phyloP scores from a whole-genome alignment of 176 grass and related monocot genomes.

The Stipa capillata region DNA sequence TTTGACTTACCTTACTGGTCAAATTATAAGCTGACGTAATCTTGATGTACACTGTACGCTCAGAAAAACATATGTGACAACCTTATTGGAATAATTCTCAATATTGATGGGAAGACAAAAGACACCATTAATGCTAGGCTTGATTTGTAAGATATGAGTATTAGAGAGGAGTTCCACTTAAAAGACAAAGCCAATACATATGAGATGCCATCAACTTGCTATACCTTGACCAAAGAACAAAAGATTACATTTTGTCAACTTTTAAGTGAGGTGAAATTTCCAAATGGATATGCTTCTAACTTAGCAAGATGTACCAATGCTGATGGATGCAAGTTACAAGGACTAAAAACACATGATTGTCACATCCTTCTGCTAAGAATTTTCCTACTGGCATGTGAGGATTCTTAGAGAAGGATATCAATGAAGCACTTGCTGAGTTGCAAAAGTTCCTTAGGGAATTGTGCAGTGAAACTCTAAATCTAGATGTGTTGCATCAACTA shows the following conservation, averaged over 20 bases:
- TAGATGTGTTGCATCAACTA: neutral
- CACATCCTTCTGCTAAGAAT: neutral
- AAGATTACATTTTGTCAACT: neutral
- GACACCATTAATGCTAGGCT: too few species aligned
- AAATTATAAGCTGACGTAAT: neutral
- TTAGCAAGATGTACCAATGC: too few species aligned
- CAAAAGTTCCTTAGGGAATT: neutral
- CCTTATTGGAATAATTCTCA: neutral
- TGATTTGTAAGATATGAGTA: too few species aligned
- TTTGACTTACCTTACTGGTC: neutral
- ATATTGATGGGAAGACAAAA: too few species aligned
- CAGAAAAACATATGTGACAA: neutral
- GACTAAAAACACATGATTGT: neutral
- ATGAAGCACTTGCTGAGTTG: too few species aligned
- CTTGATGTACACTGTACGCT: neutral
- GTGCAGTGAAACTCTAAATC: neutral
- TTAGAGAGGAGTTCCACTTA: too few species aligned
- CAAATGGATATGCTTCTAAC: too few species aligned
- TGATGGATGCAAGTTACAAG: neutral
- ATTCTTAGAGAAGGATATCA: neutral
- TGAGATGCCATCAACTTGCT: too few species aligned
- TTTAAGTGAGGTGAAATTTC: neutral
- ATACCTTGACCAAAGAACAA: too few species aligned
- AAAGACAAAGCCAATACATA: too few species aligned
- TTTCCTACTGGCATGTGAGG: neutral